Evolutionary conservation across 441 rosid genomes (phyloP).

Genomic region (Syzygium syzygioides): DNA sequence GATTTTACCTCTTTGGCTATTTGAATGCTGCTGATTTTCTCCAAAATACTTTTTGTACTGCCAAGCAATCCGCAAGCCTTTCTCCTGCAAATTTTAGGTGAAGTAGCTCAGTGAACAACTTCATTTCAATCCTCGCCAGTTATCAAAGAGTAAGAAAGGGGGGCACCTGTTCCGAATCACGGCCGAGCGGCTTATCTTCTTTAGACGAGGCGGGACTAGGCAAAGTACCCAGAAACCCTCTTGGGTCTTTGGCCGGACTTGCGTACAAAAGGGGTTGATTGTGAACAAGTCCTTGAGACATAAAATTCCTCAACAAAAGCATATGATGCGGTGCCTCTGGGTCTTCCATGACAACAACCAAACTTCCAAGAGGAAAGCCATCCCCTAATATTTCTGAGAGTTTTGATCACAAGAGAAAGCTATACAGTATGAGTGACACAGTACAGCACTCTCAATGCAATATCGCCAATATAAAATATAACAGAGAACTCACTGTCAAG

Average conservation of each 20-base stretch:
- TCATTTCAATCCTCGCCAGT: background rate
- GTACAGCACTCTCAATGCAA: background rate
- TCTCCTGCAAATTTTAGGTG: conserved; percentile 42
- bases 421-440: background rate
- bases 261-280: conserved; percentile 76
- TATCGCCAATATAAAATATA: background rate
- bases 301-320: conserved; percentile 83
- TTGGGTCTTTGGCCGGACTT: conserved; percentile 76
- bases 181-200: conserved; percentile 44
- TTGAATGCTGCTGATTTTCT: conserved; percentile 47
- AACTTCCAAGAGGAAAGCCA: conserved; percentile 76
- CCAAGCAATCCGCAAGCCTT: conserved; percentile 92
- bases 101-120: background rate
- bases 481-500: conserved; percentile 60
- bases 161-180: conserved; percentile 45
- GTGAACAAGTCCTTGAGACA: conserved; percentile 95
- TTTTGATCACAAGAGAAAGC: background rate
- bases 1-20: conserved; percentile 28
- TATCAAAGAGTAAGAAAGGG: background rate
- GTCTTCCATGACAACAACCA: conserved; percentile 96
- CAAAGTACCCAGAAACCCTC: conserved; percentile 85
- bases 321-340: conserved; percentile 96
- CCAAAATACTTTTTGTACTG: conserved; percentile 88
- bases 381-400: conserved; percentile 74
- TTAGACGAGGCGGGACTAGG: conserved; percentile 60